phyloP scores from a whole-genome alignment of 805 yeast species.

The Myxozyma kluyveri region DNA sequence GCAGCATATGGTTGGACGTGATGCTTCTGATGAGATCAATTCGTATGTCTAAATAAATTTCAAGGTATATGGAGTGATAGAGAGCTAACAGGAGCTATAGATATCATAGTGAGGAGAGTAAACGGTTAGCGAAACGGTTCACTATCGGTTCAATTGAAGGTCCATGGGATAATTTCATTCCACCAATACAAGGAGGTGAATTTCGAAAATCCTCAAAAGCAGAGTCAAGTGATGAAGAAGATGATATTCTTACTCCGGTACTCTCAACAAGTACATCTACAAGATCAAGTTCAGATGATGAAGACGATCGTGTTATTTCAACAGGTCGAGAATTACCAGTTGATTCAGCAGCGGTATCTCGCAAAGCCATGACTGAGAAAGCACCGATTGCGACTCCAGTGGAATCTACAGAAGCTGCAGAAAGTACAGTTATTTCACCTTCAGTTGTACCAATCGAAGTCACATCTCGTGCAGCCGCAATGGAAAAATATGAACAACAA shows the following conservation, averaged over 20 bases:
- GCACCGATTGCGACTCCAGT: slow-evolving; percentile 1
- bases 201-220: slow-evolving; percentile 32
- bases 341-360: background rate
- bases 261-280: slow-evolving; percentile 3
- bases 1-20: slow-evolving; percentile 79
- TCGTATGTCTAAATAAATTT: slow-evolving; percentile 39
- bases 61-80: background rate
- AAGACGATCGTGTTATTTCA: background rate
- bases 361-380: background rate
- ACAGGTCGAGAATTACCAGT: background rate
- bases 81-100: slow-evolving; percentile 3
- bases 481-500: slow-evolving; percentile 57
- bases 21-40: slow-evolving; percentile 87
- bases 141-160: slow-evolving; percentile 62
- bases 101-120: slow-evolving; percentile 66
- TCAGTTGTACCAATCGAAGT: slow-evolving; percentile 21
- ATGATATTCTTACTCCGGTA: slow-evolving; percentile 4
- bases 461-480: slow-evolving; percentile 37
- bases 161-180: slow-evolving; percentile 71
- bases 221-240: slow-evolving; percentile 1
- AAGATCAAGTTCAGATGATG: background rate
- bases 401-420: background rate
- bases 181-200: slow-evolving; percentile 84
- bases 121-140: slow-evolving; percentile 52
- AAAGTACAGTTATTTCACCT: slow-evolving; percentile 5